Evolutionary conservation across 2,329 filamentous ascomycete genomes (phyloP).

Genomic region (Talaromyces sp.): DNA sequence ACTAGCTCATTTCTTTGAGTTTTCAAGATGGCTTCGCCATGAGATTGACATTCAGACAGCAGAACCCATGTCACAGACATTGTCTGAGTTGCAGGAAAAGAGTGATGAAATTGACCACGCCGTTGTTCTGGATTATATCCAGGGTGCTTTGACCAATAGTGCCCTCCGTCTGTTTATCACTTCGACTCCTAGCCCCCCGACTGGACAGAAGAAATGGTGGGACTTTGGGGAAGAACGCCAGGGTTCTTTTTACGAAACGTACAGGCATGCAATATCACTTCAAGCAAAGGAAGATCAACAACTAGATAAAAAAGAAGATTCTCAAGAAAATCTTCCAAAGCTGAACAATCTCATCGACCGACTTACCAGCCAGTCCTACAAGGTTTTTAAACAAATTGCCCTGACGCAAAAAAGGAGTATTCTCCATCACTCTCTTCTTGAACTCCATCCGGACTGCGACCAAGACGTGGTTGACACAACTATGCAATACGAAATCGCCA

Average conservation of each 20-base stretch:
- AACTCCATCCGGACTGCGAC: constrained; percentile 39
- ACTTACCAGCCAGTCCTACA: constrained; percentile 53
- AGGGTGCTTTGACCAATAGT: constrained; percentile 61
- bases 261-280: constrained; percentile 47
- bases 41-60: constrained; percentile 74
- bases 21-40: constrained; percentile 77
- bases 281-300: constrained; percentile 32
- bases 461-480: constrained; percentile 48
- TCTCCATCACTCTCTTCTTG: constrained; percentile 54
- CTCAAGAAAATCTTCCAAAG: constrained; percentile 52
- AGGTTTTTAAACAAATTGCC: constrained; percentile 62
- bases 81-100: constrained; percentile 70
- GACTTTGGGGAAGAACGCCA: constrained; percentile 27
- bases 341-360: constrained; percentile 60
- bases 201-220: constrained; percentile 36
- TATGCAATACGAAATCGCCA: constrained; percentile 48
- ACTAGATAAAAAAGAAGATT: constrained; percentile 42
- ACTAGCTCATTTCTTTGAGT: constrained; percentile 68
- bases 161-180: constrained; percentile 57
- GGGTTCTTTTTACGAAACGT: constrained; percentile 38
- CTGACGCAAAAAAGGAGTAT: constrained; percentile 65
- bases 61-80: constrained; percentile 51
- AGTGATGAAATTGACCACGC: constrained; percentile 69
- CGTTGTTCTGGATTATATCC: constrained; percentile 72
- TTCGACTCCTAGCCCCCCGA: constrained; percentile 21